Base-by-base conservation (phyloP, 305 asterid genomes). In the Solanum hybrid region DNA sequence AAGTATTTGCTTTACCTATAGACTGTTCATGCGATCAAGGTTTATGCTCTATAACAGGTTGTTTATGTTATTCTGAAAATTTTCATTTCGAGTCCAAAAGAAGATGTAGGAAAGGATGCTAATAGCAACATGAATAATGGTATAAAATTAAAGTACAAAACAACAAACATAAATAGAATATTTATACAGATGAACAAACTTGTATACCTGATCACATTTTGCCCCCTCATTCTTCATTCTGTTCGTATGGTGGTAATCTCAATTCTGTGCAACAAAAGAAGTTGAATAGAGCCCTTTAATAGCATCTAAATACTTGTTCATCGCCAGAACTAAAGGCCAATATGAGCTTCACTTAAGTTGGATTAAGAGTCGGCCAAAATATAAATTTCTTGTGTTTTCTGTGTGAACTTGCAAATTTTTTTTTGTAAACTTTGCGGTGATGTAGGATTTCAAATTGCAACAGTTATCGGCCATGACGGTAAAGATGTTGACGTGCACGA, bases 401-500 rank as follows among this genome's bases (percentile, higher is more conserved):
- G 8, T 39, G 7, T 42, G 20, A 42, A 71, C 89, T 92, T 94
- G 89, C 95, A 94, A n/a, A n/a, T n/a, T n/a, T 1, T 2, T 2
- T 2, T 37, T 37, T 37, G 40, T 37, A 37, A 8, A 37, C 40
- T 37, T 28, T 95, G 97, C 91, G 96, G 97, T 87, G 90, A 85
- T 76, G 67, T 64, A 73, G 95, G 95, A 18, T 89, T 85, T 81
- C 67, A 36, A 12, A 93, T 91, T 8, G 92, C 92, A 80, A 78
- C 92, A 26, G 12, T 89, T 61, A 90, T 91, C 31, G 92, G 95
- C 90, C 14, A 51, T 29, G 90, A 26, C 7, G 93, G 95, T 79
- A 92, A 93, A 91, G 85, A 28, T 51, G 88, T 42, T 83, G 42
- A 74, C 61, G 92, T 90, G 90, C 97, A 95, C 89, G 74, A 91